Conservation (phyloP, 2,329 filamentous ascomycete genomes). For the Furcasterigmium sp. region DNA sequence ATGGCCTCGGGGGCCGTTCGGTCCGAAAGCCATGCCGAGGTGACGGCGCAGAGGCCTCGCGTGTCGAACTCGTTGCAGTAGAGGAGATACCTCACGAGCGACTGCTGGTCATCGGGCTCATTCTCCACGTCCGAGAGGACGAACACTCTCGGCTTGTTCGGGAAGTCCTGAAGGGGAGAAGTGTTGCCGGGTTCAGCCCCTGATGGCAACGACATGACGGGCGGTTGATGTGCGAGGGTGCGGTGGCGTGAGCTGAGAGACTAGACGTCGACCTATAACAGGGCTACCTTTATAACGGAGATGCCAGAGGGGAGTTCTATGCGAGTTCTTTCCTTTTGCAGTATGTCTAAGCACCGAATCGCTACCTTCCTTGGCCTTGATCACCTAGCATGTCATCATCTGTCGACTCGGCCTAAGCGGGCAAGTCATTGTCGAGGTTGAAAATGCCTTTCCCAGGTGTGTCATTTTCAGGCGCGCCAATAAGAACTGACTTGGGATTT, state of each 20-base stretch:
- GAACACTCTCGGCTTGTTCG: constrained; percentile 26
- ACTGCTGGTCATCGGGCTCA: constrained; percentile 38
- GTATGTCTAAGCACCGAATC: background rate
- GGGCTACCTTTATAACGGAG: background rate
- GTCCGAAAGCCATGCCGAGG: constrained; percentile 37
- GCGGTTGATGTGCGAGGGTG: background rate
- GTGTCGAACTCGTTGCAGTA: constrained; percentile 40
- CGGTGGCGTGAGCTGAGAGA: background rate
- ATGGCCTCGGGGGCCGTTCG: constrained; percentile 34
- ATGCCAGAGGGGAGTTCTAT: background rate
- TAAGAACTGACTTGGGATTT: background rate
- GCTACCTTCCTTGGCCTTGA: background rate
- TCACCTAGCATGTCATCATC: background rate
- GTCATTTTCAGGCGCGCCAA: background rate
- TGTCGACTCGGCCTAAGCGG: background rate
- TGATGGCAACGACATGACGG: background rate
- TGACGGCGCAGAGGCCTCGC: constrained; percentile 35
- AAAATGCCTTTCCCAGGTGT: background rate
- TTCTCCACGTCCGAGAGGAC: constrained; percentile 37
- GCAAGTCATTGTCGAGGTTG: background rate
- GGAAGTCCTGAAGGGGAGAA: background rate
- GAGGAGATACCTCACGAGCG: constrained; percentile 34
- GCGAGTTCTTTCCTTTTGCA: background rate
- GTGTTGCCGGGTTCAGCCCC: background rate
- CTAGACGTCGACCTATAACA: background rate